phyloP scores from a whole-genome alignment of 2,329 filamentous ascomycete species.

The Corinectria fuckeliana region DNA sequence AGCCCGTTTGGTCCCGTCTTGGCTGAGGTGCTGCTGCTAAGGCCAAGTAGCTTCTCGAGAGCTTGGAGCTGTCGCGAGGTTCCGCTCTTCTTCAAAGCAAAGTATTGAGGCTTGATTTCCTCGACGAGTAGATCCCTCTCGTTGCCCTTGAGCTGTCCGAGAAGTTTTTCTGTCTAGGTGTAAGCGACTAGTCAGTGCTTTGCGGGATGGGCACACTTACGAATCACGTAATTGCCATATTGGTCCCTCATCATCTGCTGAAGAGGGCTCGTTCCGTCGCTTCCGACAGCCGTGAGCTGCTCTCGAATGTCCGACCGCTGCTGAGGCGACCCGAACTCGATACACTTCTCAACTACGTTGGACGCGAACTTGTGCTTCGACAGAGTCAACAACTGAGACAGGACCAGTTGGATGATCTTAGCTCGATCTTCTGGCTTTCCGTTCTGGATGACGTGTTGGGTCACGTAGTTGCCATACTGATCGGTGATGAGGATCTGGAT shows the following conservation, averaged over 20 bases:
- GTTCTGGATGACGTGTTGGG: slow-evolving; percentile 86
- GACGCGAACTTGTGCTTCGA: slow-evolving; percentile 97
- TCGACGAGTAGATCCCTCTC: slow-evolving; percentile 67
- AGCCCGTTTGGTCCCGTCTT: slow-evolving; percentile 40
- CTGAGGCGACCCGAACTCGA: slow-evolving; percentile 71
- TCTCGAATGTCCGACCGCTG: slow-evolving; percentile 74
- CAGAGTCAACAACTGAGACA: slow-evolving; percentile 72
- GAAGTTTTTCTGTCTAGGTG: slow-evolving; percentile 74
- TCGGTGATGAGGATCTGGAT: slow-evolving; percentile 78
- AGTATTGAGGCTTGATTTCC: slow-evolving; percentile 68
- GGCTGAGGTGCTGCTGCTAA: slow-evolving; percentile 29
- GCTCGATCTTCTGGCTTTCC: slow-evolving; percentile 75
- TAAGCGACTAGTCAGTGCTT: slow-evolving; percentile 20
- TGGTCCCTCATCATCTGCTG: slow-evolving; percentile 84
- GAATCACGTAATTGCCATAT: slow-evolving; percentile 95
- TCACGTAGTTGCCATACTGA: slow-evolving; percentile 95
- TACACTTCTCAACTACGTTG: slow-evolving; percentile 95
- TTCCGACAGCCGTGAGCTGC: slow-evolving; percentile 64
- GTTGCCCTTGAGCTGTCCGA: slow-evolving; percentile 65
- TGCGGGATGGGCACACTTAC: slow-evolving; percentile 63
- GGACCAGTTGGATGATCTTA: slow-evolving; percentile 76
- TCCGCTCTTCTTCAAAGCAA: slow-evolving; percentile 67
- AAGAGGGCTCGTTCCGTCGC: slow-evolving; percentile 73
- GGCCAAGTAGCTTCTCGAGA: slow-evolving; percentile 44
- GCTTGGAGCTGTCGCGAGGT: slow-evolving; percentile 64